phyloP scores from a whole-genome alignment of 2,329 filamentous ascomycete genomes.

The Sporothrix pallida region DNA sequence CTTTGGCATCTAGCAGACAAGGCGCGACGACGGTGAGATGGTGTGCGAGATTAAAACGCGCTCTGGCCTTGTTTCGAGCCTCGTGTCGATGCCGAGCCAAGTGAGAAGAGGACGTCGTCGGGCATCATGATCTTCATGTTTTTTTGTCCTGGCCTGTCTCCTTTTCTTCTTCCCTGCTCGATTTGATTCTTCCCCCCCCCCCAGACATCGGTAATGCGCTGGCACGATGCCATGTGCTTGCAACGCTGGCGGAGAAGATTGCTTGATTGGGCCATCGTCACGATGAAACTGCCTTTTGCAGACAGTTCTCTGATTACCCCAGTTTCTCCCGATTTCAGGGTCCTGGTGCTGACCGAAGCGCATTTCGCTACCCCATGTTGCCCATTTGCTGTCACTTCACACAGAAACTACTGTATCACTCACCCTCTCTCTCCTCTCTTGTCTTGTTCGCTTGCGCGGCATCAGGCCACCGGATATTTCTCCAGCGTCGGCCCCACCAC shows the following conservation, averaged over 20 bases:
- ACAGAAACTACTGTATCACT: no score
- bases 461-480: not conserved
- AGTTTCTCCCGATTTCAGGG: not conserved
- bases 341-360: not conserved
- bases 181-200: not conserved
- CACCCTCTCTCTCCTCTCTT: not conserved
- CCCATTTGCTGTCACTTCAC: no score
- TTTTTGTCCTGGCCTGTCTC: not conserved
- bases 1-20: not conserved
- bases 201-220: conserved; percentile 5
- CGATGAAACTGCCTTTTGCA: not conserved
- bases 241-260: not conserved
- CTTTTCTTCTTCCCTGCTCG: no score
- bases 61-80: not conserved
- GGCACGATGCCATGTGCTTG: conserved; percentile 8
- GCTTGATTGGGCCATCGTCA: not conserved
- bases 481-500: conserved; percentile 6
- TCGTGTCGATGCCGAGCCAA: not conserved
- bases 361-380: not conserved
- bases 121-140: not conserved
- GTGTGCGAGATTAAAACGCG: conserved; percentile 2
- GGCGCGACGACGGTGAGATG: conserved; percentile 3
- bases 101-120: not conserved
- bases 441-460: conserved; percentile 13
- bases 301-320: conserved; percentile 1